Base-by-base conservation (phyloP, 2,329 filamentous ascomycete genomes). In the Diaporthe sp. region DNA sequence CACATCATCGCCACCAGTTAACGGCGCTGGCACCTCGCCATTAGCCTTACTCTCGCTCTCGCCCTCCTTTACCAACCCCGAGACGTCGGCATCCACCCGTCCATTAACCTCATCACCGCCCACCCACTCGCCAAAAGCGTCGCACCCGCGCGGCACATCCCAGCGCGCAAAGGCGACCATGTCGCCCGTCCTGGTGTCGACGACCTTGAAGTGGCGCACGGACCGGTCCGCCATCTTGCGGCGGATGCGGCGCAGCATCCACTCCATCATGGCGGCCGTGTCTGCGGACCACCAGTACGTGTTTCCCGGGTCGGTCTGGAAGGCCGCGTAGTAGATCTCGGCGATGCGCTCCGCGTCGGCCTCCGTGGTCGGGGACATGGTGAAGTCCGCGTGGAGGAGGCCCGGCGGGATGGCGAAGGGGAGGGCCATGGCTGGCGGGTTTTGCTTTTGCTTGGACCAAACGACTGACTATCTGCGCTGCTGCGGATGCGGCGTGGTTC, bases 281-380 rank as follows among this genome's bases (percentile, higher is more conserved):
- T 68, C 64, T 30, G 64, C 47, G 25, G 64, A 28, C 64, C 64
- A 68, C 64, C 64, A 68, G 64, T 68, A 68, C 15, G 64, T 68
- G 15, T 68, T 68, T 10, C 64, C 47, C 22, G 33, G 64, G 33
- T 54, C 64, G 33, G 64, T 68, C 64, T 54, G 45, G 64, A 68
- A 68, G 12, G 64, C 64, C 30, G 45, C 33, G 33, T 68, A 54
- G n/a, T 68, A 68, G n/a, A 68, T 28, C n/a, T 68, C 47, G 64
- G 64, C 64, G 47, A 68, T 38, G 33, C 33, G 12, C 47, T 40
- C 15, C 6, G 47, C 64, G 35, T 68, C 33, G 15, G 47, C 28
- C 9, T 40, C 64, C 4, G 64, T 68, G 47, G 50, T 22, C 33
- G 12, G 45, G n/a, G 15, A 19, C 47, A 68, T 40, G 33, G 47